These are phyloP conservation scores for Boletus speciosus DNA, from an alignment of 768 basidiomycete species.

Conservation along the genomic window DNA sequence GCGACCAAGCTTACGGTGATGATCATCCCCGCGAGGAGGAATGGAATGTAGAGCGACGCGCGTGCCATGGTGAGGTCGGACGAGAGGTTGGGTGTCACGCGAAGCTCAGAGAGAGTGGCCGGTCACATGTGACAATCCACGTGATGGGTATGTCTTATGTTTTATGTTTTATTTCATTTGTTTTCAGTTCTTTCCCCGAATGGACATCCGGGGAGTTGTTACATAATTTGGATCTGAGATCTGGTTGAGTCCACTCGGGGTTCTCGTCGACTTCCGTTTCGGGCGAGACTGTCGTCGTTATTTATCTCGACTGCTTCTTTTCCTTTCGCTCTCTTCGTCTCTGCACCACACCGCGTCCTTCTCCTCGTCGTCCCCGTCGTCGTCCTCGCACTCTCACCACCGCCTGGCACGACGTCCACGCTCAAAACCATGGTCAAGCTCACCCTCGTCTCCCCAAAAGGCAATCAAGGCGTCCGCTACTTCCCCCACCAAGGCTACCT, in stretches of 20 bases:
- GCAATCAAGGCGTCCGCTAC: constrained; percentile 64
- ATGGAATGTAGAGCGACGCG: constrained; percentile 61
- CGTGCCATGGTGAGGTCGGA: constrained; percentile 46
- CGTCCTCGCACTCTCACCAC: constrained; percentile 14
- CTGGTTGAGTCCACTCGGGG: constrained; percentile 18
- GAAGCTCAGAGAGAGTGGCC: neutral
- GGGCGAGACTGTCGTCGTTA: constrained; percentile 23
- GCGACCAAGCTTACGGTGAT: constrained; percentile 53
- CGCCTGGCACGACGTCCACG: constrained; percentile 13
- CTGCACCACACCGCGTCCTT: constrained; percentile 7
- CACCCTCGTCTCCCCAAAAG: constrained; percentile 62
- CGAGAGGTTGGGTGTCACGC: constrained; percentile 8
- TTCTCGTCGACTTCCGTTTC: constrained; percentile 32
- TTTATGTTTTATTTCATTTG: too few relatives aligned
- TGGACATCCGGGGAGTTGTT: neutral
- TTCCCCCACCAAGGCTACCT: constrained; percentile 78
- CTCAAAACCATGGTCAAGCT: constrained; percentile 59
- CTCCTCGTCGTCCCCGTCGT: constrained; percentile 18
- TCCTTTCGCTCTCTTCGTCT: constrained; percentile 20
- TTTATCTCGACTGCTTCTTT: constrained; percentile 35
- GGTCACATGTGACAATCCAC: constrained; percentile 21
- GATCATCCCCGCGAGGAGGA: constrained; percentile 92
- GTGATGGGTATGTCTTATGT: constrained; percentile 9
- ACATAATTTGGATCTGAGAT: constrained; percentile 25
- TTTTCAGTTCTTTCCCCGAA: neutral